Percentiles rank a stretch among this genome's conserved stretches.
phyloP scores from a whole-genome alignment of 202 grass and related monocot genomes.

The Eragrostis tef region DNA sequence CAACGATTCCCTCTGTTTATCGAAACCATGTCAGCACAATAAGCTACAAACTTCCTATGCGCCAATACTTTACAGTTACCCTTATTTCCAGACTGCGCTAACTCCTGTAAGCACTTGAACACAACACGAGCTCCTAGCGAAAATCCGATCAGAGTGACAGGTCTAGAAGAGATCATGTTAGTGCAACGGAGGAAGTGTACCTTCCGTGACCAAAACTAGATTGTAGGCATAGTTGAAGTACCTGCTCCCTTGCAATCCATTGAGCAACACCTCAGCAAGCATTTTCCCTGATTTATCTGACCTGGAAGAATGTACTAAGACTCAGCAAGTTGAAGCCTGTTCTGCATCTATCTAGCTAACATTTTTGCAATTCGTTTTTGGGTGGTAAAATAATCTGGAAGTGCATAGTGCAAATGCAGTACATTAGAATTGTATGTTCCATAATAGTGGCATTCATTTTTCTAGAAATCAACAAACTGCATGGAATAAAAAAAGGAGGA shows the following conservation, averaged over 20 bases:
- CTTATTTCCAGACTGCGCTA: constrained; percentile 71
- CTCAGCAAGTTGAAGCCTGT: constrained; percentile 42
- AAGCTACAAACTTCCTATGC: background rate
- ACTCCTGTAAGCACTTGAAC: constrained; percentile 81
- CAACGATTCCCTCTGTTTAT: constrained; percentile 73
- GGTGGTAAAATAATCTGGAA: constrained; percentile 22
- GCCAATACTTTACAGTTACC: constrained; percentile 50
- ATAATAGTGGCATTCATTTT: background rate
- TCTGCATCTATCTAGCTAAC: background rate
- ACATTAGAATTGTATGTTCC: background rate
- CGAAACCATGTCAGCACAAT: constrained; percentile 30
- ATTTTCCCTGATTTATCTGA: constrained; percentile 95
- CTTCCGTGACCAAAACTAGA: background rate
- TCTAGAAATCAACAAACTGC: background rate
- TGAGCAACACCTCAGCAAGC: constrained; percentile 83
- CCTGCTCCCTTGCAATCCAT: constrained; percentile 93
- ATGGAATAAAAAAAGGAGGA: background rate
- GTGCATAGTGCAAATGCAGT: background rate
- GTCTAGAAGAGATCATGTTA: constrained; percentile 57
- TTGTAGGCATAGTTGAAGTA: constrained; percentile 34
- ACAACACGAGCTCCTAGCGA: constrained; percentile 86
- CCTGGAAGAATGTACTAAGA: constrained; percentile 52
- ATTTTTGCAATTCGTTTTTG: background rate
- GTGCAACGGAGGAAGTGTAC: constrained; percentile 11
- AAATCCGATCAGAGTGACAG: constrained; percentile 85